Evolutionary conservation across 768 basidiomycete species (phyloP).

Genomic region (Psilocybe cubensis): DNA sequence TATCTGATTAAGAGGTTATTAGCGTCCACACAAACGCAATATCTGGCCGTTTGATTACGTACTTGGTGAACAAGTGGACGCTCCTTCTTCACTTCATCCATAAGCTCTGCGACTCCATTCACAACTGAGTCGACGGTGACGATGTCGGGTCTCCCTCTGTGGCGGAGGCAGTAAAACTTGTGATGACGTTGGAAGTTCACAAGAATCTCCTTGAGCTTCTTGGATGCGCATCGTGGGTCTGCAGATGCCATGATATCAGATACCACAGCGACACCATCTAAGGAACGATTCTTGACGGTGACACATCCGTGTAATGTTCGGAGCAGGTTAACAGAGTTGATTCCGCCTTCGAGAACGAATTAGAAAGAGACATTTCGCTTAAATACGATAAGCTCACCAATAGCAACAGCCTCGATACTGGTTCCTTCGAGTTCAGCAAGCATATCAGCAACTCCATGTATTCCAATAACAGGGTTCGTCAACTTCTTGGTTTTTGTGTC

Average conservation of each 20-base stretch:
- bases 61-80: constrained; percentile 87
- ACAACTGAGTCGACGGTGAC: constrained; percentile 32
- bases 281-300: constrained; percentile 53
- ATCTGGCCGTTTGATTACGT: neutral
- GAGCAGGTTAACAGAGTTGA: constrained; percentile 78
- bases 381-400: constrained; percentile 56
- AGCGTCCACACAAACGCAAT: neutral
- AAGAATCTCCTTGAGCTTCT: constrained; percentile 45
- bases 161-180: constrained; percentile 1
- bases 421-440: constrained; percentile 68
- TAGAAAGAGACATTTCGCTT: neutral
- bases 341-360: constrained; percentile 63
- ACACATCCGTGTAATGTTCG: constrained; percentile 76
- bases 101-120: constrained; percentile 47
- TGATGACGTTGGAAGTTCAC: constrained; percentile 41
- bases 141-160: neutral
- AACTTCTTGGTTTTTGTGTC: constrained; percentile 80
- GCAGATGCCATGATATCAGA: constrained; percentile 80
- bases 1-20: constrained; percentile 53
- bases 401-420: constrained; percentile 74
- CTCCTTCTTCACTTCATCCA: constrained; percentile 51
- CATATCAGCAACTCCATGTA: constrained; percentile 70
- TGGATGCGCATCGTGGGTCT: constrained; percentile 57
- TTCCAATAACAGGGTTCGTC: constrained; percentile 65
- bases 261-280: constrained; percentile 89